A percentile compares a stretch with the other conserved stretches of the same genome.
Conservation (phyloP, 306 rosid genomes). For the Dryas octopetala region DNA sequence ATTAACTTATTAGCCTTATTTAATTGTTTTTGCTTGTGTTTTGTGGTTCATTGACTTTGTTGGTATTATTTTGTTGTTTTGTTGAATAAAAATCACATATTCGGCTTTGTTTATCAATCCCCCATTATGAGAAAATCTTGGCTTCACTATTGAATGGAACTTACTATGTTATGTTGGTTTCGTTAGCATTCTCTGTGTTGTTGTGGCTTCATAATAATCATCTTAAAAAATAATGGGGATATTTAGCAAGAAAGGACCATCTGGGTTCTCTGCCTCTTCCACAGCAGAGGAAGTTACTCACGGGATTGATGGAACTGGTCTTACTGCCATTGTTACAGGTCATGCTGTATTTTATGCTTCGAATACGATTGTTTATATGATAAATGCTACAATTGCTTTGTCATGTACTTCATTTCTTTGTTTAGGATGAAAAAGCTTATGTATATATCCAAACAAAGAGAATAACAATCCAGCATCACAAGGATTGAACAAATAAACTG, state of each 20-base stretch:
- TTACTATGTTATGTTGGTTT: background rate
- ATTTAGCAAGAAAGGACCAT: slow-evolving; percentile 7
- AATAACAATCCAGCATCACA: background rate
- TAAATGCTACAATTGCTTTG: background rate
- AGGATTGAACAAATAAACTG: background rate
- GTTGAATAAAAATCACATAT: too few species aligned
- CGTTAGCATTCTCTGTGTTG: background rate
- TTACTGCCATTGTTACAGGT: slow-evolving; percentile 27
- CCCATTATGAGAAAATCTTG: too few species aligned
- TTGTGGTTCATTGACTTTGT: too few species aligned
- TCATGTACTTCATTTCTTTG: background rate
- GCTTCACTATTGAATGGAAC: too few species aligned
- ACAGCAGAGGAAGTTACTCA: slow-evolving; percentile 20
- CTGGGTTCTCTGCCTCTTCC: slow-evolving; percentile 18
- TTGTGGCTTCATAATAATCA: background rate
- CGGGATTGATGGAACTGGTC: slow-evolving; percentile 30
- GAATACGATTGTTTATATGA: too few species aligned
- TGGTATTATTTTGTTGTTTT: too few species aligned
- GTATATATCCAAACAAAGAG: too few species aligned
- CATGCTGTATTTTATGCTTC: background rate
- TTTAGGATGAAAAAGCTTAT: background rate
- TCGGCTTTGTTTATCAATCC: too few species aligned
- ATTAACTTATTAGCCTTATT: too few species aligned
- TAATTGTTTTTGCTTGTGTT: too few species aligned
- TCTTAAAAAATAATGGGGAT: slow-evolving; percentile 1